Percentiles rank a stretch among this genome's conserved stretches.
phyloP scores from a whole-genome alignment of 139 green algal genomes.

The Spirogloea muscicola region DNA sequence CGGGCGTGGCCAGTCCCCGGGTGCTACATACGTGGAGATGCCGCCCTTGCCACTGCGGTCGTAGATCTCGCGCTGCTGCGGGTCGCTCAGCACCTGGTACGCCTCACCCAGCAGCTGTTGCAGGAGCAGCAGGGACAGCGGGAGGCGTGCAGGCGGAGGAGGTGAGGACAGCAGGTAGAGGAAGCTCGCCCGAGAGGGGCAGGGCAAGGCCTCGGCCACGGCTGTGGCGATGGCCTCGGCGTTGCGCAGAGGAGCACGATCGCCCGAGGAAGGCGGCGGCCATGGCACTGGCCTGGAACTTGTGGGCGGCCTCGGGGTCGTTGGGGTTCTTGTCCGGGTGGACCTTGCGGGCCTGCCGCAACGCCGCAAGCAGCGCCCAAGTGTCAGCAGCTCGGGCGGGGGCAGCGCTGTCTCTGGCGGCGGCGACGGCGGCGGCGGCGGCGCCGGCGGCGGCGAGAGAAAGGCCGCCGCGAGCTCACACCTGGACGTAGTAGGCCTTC shows the following conservation, averaged over 20 bases:
- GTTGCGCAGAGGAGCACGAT: not conserved
- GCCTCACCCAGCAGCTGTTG: constrained; percentile 60
- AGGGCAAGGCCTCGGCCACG: not conserved
- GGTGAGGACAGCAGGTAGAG: not conserved
- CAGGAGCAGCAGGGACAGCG: not conserved
- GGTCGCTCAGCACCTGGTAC: constrained; percentile 75
- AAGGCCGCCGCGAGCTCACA: constrained; percentile 48
- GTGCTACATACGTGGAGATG: constrained; percentile 31
- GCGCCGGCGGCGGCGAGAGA: constrained; percentile 24
- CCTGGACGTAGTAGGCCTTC: constrained; percentile 85
- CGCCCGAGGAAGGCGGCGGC: constrained; percentile 8
- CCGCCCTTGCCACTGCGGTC: constrained; percentile 31
- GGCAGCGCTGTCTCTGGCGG: too few relatives aligned
- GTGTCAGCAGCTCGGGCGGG: not conserved
- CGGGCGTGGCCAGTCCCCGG: too few relatives aligned
- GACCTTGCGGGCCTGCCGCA: constrained; percentile 41
- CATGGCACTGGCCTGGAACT: constrained; percentile 70
- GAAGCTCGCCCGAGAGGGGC: not conserved
- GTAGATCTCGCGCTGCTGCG: constrained; percentile 66
- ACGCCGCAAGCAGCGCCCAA: not conserved
- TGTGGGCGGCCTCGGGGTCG: constrained; percentile 68
- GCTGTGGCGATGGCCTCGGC: not conserved
- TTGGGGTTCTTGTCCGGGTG: constrained; percentile 88
- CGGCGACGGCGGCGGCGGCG: not conserved
- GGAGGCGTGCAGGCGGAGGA: not conserved